Percentiles rank a stretch among this genome's conserved stretches.
Evolutionary conservation across 257 asterid species (phyloP).

Genomic region (Solanum chilense): DNA sequence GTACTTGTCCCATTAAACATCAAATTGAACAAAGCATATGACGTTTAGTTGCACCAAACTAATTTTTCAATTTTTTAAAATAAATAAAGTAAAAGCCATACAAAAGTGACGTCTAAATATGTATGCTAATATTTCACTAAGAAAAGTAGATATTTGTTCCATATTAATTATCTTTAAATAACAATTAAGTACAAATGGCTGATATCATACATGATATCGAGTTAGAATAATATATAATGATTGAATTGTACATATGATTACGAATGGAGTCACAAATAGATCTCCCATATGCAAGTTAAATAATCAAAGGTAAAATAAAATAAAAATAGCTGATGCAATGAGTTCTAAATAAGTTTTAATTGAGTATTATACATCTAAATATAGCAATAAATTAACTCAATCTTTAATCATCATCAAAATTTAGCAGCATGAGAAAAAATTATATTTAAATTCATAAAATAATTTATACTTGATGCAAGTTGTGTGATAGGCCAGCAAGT

Average conservation of each 20-base stretch:
- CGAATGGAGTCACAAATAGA: not conserved
- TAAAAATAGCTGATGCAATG: not conserved
- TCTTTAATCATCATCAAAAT: not conserved
- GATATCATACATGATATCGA: not conserved
- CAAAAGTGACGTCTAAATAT: not conserved
- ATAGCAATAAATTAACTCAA: not conserved
- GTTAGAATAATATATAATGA: not conserved
- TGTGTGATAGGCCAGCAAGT: not conserved
- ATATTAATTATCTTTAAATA: not conserved
- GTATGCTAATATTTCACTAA: not conserved
- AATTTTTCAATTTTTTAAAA: not conserved
- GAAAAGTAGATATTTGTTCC: not conserved
- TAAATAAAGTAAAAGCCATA: not conserved
- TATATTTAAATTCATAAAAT: not conserved
- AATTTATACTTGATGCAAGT: not conserved
- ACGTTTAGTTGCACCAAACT: not conserved
- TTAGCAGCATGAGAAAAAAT: not conserved
- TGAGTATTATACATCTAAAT: not conserved
- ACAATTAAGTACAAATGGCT: not conserved
- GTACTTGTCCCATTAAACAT: not conserved
- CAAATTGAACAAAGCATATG: not conserved
- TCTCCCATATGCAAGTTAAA: not conserved
- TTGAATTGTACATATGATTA: not conserved
- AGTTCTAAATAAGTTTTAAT: not conserved
- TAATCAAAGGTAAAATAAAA: not conserved